Conservation (phyloP, 2,329 filamentous ascomycete genomes). For the Aureobasidium pullulans region DNA sequence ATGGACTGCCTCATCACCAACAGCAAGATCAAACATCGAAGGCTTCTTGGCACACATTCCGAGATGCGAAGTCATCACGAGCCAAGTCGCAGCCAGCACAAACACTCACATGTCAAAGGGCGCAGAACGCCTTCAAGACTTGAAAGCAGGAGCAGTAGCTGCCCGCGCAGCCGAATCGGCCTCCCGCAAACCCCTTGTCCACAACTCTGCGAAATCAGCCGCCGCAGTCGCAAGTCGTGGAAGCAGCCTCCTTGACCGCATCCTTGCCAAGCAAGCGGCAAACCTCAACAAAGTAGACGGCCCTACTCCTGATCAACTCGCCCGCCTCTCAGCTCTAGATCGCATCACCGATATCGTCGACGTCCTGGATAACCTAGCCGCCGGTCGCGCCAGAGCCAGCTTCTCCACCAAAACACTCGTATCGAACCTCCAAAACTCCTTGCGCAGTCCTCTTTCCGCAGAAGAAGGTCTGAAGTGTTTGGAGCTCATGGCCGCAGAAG, state of each 20-base stretch:
- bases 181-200: conserved; percentile 17
- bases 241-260: conserved; percentile 42
- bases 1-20: conserved; percentile 28
- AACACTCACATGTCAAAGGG: conserved; percentile 56
- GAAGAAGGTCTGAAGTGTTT: conserved; percentile 39
- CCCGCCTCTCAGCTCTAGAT: conserved; percentile 40
- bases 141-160: conserved; percentile 45
- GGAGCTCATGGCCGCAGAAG: conserved; percentile 36
- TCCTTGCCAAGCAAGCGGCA: conserved; percentile 42
- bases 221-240: conserved; percentile 32
- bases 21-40: conserved; percentile 31
- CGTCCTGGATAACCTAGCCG: conserved; percentile 36
- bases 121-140: conserved; percentile 59
- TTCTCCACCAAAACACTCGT: conserved; percentile 37
- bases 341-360: conserved; percentile 39
- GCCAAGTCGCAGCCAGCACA: conserved; percentile 43
- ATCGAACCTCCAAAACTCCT: conserved; percentile 38
- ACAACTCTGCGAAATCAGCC: conserved; percentile 29
- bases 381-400: conserved; percentile 31
- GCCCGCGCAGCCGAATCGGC: conserved; percentile 27
- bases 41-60: conserved; percentile 54
- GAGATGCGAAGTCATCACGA: conserved; percentile 45
- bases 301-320: conserved; percentile 35
- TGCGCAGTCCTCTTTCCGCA: conserved; percentile 37
- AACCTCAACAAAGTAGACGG: conserved; percentile 31